Conservation (phyloP, 345 rosid genomes). For the Citrus glauca region DNA sequence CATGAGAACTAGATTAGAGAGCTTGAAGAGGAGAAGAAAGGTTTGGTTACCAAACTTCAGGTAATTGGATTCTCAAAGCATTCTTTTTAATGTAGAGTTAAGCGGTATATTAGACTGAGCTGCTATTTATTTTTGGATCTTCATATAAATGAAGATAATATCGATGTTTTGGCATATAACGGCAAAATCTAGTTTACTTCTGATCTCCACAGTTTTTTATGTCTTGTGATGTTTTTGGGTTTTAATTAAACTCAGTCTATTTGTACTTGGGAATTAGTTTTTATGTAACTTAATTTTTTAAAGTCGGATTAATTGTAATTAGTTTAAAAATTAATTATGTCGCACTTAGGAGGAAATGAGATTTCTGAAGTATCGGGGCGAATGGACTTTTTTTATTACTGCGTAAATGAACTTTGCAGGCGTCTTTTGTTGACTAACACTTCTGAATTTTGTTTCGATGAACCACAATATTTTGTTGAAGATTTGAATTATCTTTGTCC, state of each 20-base stretch:
- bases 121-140: not conserved
- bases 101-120: not conserved
- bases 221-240: not conserved
- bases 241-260: not conserved
- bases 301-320: not conserved
- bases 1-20: constrained; percentile 74
- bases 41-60: constrained; percentile 89
- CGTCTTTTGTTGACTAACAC: not conserved
- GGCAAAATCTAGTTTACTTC: not conserved
- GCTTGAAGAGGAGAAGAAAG: constrained; percentile 97
- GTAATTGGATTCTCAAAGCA: constrained; percentile 39
- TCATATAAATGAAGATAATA: not conserved
- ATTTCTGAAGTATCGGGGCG: not conserved
- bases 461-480: not conserved
- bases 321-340: not conserved
- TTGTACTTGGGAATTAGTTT: not conserved
- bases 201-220: not conserved
- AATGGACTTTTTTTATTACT: not conserved
- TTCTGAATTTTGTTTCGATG: constrained; percentile 9
- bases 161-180: not conserved
- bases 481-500: constrained; percentile 13
- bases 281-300: not conserved
- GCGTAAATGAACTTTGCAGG: not conserved
- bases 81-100: not conserved
- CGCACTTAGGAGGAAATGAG: not conserved